Evolutionary conservation across 2,329 filamentous ascomycete species (phyloP), one percentile per base, ranked within the genome.

Genomic region (Colletotrichum karsti): DNA sequence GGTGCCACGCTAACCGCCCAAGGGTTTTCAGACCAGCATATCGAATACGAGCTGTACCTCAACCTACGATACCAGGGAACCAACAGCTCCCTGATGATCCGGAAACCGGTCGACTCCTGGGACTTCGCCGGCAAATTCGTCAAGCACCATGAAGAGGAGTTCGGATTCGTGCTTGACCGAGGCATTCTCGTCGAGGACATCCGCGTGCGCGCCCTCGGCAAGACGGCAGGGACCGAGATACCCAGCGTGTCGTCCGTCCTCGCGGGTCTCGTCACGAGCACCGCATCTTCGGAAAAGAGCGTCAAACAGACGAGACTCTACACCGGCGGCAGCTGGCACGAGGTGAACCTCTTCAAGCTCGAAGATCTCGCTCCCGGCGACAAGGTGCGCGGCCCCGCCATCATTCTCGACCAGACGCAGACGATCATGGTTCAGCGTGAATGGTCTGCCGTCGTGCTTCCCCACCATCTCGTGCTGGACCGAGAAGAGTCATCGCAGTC

Each of bases 171-270:
- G n/a, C n/a, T n/a, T n/a, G n/a, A n/a, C n/a, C n/a, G n/a, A n/a
- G n/a, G n/a, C n/a, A n/a, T n/a, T n/a, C n/a, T n/a, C n/a, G 76
- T 84, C 1, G 83, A 83, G 10, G 80, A 83, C 24, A 75, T 83
- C 24, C 79, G 81, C 5, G 81, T 84, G 4, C 77, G 82, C 26
- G 80, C 75, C 2, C 77, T 80, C 1, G 78, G 76, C 15, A 58
- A 46, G 3, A 24, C 46, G 1, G 46, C 42, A 46, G 42, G 42
- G 15, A 46, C 42, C 18, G 42, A 24, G 15, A 46, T 13, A 10
- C 13, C 0, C 15, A 46, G 42, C 24, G 18, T 46, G 13, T 46
- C 42, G 20, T 46, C 42, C 8, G 42, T 22, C 20, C 42, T 46
- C 42, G 24, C 20, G 18, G 18, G 18, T 22, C 6, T 46, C 24